phyloP scores from a whole-genome alignment of 768 basidiomycete species.

The Mycena metata region DNA sequence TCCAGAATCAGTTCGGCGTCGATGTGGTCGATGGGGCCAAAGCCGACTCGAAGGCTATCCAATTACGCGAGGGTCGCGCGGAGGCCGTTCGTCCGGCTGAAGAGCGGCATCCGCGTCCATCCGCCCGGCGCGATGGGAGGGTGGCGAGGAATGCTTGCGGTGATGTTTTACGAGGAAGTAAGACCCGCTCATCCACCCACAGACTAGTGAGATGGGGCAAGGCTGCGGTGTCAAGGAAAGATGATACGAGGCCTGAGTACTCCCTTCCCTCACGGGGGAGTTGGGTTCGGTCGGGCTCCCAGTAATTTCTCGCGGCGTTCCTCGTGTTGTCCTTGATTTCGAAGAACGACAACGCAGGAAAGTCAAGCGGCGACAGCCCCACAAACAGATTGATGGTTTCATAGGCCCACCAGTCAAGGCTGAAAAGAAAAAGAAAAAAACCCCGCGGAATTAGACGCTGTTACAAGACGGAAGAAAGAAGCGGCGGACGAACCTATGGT shows the following conservation, averaged over 20 bases:
- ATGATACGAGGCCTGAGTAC: conserved; percentile 37
- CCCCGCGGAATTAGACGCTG: neutral
- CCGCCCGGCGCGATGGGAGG: too few species aligned
- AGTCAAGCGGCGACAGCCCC: conserved; percentile 30
- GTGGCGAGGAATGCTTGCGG: too few species aligned
- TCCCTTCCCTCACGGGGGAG: neutral
- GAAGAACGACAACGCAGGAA: conserved; percentile 30
- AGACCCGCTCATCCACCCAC: conserved; percentile 39
- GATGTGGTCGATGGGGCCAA: conserved; percentile 9
- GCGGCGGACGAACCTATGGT: conserved; percentile 37
- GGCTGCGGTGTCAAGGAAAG: conserved; percentile 11
- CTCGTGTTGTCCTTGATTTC: conserved; percentile 41
- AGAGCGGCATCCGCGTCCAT: too few species aligned
- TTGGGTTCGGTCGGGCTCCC: conserved; percentile 1
- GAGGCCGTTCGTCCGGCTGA: neutral
- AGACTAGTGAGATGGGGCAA: conserved; percentile 36
- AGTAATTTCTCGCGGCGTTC: too few species aligned
- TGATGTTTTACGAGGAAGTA: neutral
- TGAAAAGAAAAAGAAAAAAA: too few species aligned
- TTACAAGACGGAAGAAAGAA: neutral
- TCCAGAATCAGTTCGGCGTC: neutral
- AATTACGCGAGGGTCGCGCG: neutral
- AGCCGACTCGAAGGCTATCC: conserved; percentile 20
- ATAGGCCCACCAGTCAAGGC: conserved; percentile 25
- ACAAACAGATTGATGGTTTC: conserved; percentile 35